phyloP scores from a whole-genome alignment of 176 grass and related monocot genomes.

The Chrysopogon serrulatus region DNA sequence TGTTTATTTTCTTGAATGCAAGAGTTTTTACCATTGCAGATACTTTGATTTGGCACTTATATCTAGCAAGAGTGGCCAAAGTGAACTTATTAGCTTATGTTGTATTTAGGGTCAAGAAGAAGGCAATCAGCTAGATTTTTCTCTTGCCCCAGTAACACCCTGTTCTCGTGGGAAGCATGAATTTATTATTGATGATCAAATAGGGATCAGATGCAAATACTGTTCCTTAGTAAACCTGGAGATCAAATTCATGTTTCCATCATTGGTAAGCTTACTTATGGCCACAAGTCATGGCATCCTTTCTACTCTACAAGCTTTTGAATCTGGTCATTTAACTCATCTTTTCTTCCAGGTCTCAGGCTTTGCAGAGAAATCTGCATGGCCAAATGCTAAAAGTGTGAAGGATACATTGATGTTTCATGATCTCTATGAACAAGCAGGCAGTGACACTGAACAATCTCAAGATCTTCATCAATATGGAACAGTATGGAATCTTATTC shows the following conservation, averaged over 20 bases:
- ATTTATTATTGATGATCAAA: conserved; percentile 60
- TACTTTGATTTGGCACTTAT: background rate
- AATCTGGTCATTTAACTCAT: conserved; percentile 13
- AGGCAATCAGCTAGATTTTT: conserved; percentile 21
- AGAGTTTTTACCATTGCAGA: background rate
- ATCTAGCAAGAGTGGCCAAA: conserved; percentile 1
- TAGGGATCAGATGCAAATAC: conserved; percentile 64
- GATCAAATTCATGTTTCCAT: conserved; percentile 55
- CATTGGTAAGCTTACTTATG: conserved; percentile 47
- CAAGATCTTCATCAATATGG: conserved; percentile 39
- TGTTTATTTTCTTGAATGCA: conserved; percentile 3
- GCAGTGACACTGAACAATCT: conserved; percentile 16
- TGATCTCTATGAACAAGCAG: conserved; percentile 48
- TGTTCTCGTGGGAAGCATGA: conserved; percentile 60
- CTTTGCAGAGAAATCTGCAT: conserved; percentile 38
- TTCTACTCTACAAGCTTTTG: background rate
- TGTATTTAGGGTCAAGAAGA: conserved; percentile 43
- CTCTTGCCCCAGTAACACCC: conserved; percentile 18
- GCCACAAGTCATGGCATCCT: background rate
- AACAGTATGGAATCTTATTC: conserved; percentile 91
- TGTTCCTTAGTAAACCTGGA: conserved; percentile 61
- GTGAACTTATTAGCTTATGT: conserved; percentile 12
- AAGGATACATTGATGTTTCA: conserved; percentile 42
- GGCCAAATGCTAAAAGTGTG: conserved; percentile 30
- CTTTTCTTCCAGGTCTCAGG: conserved; percentile 39